These are phyloP conservation scores for Ophidiomyces ophidiicola DNA, from an alignment of 2,329 filamentous ascomycete genomes.

Conservation along the genomic window DNA sequence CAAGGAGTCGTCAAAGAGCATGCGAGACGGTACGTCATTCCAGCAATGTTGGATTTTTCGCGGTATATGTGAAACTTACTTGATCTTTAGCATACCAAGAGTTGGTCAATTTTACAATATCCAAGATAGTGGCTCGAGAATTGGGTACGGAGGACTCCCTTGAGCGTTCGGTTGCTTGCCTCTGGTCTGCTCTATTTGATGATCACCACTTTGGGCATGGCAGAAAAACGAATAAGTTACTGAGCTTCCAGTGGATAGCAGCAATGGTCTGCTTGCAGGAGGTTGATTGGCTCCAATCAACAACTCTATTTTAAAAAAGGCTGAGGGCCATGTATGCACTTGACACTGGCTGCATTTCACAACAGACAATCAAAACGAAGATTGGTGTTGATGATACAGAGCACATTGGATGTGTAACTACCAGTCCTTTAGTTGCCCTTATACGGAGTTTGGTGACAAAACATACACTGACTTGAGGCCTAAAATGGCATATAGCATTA, in stretches of 20 bases:
- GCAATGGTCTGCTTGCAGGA: slow-evolving; percentile 20
- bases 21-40: slow-evolving; percentile 17
- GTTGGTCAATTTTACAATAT: slow-evolving; percentile 18
- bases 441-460: too few relatives aligned
- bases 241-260: slow-evolving; percentile 21
- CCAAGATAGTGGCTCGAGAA: slow-evolving; percentile 17
- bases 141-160: slow-evolving; percentile 17
- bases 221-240: slow-evolving; percentile 13
- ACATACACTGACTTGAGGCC: too few relatives aligned
- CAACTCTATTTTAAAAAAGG: background rate
- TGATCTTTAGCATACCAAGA: slow-evolving; percentile 17
- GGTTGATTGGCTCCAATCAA: slow-evolving; percentile 18
- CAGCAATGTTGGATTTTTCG: background rate
- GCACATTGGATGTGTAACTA: too few relatives aligned
- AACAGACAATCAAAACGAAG: background rate
- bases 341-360: slow-evolving; percentile 2
- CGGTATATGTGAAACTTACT: background rate
- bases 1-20: slow-evolving; percentile 18
- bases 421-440: too few relatives aligned
- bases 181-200: slow-evolving; percentile 16
- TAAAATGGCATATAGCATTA: too few relatives aligned
- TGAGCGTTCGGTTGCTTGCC: slow-evolving; percentile 21
- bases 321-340: background rate
- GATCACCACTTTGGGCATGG: background rate
- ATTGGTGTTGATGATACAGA: too few relatives aligned